Base-by-base conservation (phyloP, 169 alveolate species). In the Plasmodium yoelii region DNA sequence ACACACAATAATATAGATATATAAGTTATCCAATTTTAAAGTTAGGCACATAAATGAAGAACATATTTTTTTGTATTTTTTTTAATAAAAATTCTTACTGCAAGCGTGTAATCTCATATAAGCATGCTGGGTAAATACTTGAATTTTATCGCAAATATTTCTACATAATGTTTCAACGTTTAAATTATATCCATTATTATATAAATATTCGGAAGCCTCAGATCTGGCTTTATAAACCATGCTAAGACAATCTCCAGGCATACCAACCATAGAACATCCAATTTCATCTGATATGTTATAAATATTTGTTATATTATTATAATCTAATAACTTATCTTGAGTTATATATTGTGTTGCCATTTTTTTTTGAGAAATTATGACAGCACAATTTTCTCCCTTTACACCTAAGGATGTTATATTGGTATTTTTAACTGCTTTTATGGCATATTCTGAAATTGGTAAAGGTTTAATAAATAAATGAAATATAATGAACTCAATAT, bases 391-490 rank as follows among this genome's bases (percentile, higher is more conserved):
- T 61, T 95, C 94, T n/a, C 99, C 99, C 90, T 97, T 96, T 39
- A 98, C 96, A 49, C 99, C 99, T 51, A 98, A 87, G 7, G 99
- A 96, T 4, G 99, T 98, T 69, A 97, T 75, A 67, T 98, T 98
- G 56, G 98, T 96, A 74, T 94, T 95, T 87, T 97, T 97, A 15
- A 98, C 99, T n/a, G 99, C 99, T 93, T 97, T 97, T 88, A 97
- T 97, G 10, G 99, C 99, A 91, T 98, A 98, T 94, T 98, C 99
- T 94, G 95, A 42, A 49, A 24, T 28, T 34, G 56, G 22, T 13
- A 60, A 67, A 1, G 9, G 9, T 34, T 5, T 5, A 44, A 77
- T 24, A 15, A 9, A 15, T 71, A 26, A 19, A 15, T 47, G 15
- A 70, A 10, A 24, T 59, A 6, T 46, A 73, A 10, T 18, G n/a